phyloP scores from a whole-genome alignment of 1,284 basidiomycete species.

The Xerocomus minutiporus region DNA sequence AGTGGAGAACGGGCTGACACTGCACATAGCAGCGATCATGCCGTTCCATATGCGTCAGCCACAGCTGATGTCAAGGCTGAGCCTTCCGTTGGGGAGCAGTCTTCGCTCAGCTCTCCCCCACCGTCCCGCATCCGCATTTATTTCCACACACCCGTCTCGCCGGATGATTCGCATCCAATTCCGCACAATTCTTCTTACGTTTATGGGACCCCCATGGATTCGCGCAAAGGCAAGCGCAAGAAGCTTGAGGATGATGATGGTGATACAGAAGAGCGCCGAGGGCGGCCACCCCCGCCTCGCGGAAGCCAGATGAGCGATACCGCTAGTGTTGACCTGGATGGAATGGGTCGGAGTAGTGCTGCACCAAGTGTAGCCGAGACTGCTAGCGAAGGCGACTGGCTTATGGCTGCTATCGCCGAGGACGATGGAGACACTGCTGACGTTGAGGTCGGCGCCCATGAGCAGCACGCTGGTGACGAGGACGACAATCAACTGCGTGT shows the following conservation, averaged over 20 bases:
- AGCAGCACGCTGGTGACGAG: slow-evolving; percentile 32
- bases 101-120: slow-evolving; percentile 42
- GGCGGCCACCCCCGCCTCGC: slow-evolving; percentile 55
- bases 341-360: slow-evolving; percentile 57
- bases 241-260: slow-evolving; percentile 79
- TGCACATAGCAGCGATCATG: slow-evolving; percentile 30
- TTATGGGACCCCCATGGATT: slow-evolving; percentile 49
- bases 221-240: slow-evolving; percentile 76
- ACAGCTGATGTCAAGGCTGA: slow-evolving; percentile 31
- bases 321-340: slow-evolving; percentile 39
- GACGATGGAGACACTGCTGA: slow-evolving; percentile 47
- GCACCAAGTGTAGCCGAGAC: slow-evolving; percentile 68
- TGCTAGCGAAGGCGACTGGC: slow-evolving; percentile 72
- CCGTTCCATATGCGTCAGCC: slow-evolving; percentile 18
- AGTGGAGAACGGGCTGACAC: slow-evolving; percentile 30
- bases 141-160: slow-evolving; percentile 78
- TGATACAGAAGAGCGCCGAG: slow-evolving; percentile 65
- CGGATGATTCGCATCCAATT: slow-evolving; percentile 71
- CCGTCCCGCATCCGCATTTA: slow-evolving; percentile 80
- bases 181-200: slow-evolving; percentile 46
- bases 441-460: slow-evolving; percentile 35
- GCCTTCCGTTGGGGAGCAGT: slow-evolving; percentile 26
- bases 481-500: slow-evolving; percentile 45
- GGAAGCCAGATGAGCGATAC: slow-evolving; percentile 38
- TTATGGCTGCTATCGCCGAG: slow-evolving; percentile 77